Conservation (phyloP, 1,284 basidiomycete species). For the Ceratobasidium sp. region DNA sequence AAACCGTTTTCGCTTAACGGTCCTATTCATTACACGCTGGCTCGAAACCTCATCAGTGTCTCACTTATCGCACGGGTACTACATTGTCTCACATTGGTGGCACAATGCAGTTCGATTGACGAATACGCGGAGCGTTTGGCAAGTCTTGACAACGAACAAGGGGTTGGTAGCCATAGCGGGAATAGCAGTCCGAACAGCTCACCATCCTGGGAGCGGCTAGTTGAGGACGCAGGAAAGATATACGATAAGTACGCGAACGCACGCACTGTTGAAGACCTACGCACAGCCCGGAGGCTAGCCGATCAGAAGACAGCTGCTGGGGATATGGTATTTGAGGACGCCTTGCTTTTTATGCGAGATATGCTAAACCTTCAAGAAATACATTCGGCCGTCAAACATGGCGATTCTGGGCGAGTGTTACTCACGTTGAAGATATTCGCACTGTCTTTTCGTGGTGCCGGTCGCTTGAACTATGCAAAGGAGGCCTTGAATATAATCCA, state of each 20-base stretch:
- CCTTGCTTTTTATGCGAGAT: constrained; percentile 1
- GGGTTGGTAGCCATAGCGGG: no score
- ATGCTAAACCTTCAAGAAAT: constrained; percentile 7
- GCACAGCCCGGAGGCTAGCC: background rate
- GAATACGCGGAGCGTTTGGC: no score
- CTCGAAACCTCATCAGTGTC: constrained; percentile 58
- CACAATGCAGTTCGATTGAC: no score
- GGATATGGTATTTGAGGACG: constrained; percentile 15
- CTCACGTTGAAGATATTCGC: constrained; percentile 1
- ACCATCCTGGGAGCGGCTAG: no score
- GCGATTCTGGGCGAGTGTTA: constrained; percentile 40
- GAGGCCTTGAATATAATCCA: background rate
- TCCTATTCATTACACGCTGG: constrained; percentile 55
- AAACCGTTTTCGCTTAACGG: constrained; percentile 56
- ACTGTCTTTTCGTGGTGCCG: background rate
- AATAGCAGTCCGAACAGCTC: no score
- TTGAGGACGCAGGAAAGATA: no score
- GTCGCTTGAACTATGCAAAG: background rate
- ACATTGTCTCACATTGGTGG: constrained; percentile 54
- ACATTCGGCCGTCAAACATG: background rate
- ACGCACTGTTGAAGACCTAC: background rate
- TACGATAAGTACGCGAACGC: background rate
- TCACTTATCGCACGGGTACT: constrained; percentile 58
- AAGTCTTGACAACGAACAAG: no score
- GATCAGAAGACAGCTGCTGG: background rate